Base-by-base conservation (phyloP, 2,329 filamentous ascomycete genomes). In the Fusarium aywerte region DNA sequence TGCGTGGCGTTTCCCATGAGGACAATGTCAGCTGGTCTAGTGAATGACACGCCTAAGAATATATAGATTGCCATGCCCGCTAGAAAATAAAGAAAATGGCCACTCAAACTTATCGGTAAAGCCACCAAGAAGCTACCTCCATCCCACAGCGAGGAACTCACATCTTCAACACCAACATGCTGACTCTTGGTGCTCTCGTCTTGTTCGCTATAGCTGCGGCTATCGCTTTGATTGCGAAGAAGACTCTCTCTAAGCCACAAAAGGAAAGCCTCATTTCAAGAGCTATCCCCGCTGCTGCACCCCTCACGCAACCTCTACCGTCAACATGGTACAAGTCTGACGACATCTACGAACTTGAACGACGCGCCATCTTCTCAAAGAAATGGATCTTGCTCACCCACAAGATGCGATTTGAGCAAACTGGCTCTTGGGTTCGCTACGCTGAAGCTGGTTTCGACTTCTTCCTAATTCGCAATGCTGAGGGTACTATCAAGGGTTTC, bases 401-500 rank as follows among this genome's bases (percentile, higher is more conserved):
- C 79, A 78, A 82, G 66, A 77, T 79, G 57, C 80, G 84, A 48
- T 78, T 88, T 39, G 70, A 75, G 43, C 82, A 86, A 52, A 71
- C 79, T 4, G 87, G 87, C 8, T 82, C 88, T 65, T 90, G 83
- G 73, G 78, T 87, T 21, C 81, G 82, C 15, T 88, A 82, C 49
- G 80, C 83, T 7, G 75, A 87, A 16, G 85, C 85, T 5, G 85
- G 83, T 2, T 87, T 83, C 74, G 78, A 84, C 11, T 85, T 89
- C 72, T 77, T 88, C 65, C 75, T 88, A 4, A 78, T 82, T 43
- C 77, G 76, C n/a, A 84, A 87, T 70, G 80, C 82, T n/a, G 76
- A 83, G n/a, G 82, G 82, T n/a, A 79, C 81, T 2, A 82, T 88
- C 72, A 82, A 84, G 47, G 86, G 81, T 16, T 88, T 89, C 72